Conservation (phyloP, 2,329 filamentous ascomycete genomes). For the Calonectria ilicicola region DNA sequence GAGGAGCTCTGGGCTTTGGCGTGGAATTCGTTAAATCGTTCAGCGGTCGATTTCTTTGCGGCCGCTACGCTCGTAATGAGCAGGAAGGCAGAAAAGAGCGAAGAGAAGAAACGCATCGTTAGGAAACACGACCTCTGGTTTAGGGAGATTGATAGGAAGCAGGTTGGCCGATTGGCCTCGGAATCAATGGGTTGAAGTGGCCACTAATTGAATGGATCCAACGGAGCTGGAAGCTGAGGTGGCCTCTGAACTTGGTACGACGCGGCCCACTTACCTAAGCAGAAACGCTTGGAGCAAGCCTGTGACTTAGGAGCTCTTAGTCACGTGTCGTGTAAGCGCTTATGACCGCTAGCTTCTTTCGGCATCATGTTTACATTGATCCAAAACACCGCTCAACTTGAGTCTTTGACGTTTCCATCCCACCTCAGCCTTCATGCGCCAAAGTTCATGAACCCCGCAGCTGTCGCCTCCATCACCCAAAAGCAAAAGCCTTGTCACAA, state of each 20-base stretch:
- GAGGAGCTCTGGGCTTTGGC: conserved; percentile 72
- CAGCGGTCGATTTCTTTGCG: conserved; percentile 71
- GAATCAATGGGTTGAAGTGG: conserved; percentile 20
- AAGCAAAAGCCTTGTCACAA: conserved; percentile 9
- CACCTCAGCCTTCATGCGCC: conserved; percentile 27
- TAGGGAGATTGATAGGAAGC: conserved; percentile 8
- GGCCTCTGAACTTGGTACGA: conserved; percentile 44
- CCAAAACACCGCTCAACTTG: conserved; percentile 41
- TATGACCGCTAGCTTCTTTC: conserved; percentile 36
- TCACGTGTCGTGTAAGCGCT: conserved; percentile 26
- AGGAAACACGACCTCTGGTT: conserved; percentile 14
- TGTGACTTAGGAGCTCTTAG: conserved; percentile 12
- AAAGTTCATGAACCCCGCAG: conserved; percentile 21
- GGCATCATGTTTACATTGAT: conserved; percentile 47
- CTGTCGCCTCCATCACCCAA: conserved; percentile 10
- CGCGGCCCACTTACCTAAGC: conserved; percentile 39
- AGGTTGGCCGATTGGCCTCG: conserved; percentile 41
- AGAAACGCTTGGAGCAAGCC: neutral
- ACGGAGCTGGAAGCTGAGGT: conserved; percentile 49
- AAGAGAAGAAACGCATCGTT: conserved; percentile 77
- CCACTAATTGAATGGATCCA: neutral
- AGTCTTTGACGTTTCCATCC: conserved; percentile 21
- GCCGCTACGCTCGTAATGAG: conserved; percentile 70
- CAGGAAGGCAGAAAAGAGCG: conserved; percentile 73
- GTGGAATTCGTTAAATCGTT: conserved; percentile 80